A percentile compares a stretch with the other conserved stretches of the same genome.
These are phyloP conservation scores for Torulaspora globosa DNA, from an alignment of 1,139 yeast species.

Conservation along the genomic window DNA sequence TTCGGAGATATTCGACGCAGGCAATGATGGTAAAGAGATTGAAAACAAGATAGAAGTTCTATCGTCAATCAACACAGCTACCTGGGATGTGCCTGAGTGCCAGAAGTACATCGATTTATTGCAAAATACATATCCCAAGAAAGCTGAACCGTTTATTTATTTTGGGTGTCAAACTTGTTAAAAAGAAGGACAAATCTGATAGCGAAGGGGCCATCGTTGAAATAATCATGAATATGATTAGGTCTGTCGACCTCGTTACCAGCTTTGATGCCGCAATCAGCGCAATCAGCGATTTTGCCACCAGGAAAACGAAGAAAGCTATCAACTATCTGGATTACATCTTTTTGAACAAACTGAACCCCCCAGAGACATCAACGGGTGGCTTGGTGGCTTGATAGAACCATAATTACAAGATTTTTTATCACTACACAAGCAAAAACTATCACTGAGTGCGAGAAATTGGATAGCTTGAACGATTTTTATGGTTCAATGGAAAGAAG, in stretches of 20 bases:
- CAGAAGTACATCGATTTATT: constrained; percentile 14
- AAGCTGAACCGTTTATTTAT: constrained; percentile 21
- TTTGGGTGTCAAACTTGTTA: constrained; percentile 17
- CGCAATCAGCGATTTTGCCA: constrained; percentile 24
- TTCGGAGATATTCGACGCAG: neutral
- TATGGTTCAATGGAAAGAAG: constrained; percentile 15
- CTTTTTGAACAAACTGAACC: constrained; percentile 22
- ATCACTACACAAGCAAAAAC: constrained; percentile 23
- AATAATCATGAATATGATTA: constrained; percentile 25
- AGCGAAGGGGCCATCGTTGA: constrained; percentile 17
- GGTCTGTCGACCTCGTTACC: constrained; percentile 17
- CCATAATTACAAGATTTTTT: constrained; percentile 22
- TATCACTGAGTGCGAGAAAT: constrained; percentile 19
- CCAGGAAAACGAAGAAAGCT: constrained; percentile 16
- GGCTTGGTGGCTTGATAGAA: constrained; percentile 20
- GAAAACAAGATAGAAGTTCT: constrained; percentile 21
- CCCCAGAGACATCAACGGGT: constrained; percentile 17
- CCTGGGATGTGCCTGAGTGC: constrained; percentile 9
- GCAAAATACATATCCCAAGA: constrained; percentile 24
- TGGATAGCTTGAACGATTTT: constrained; percentile 17
- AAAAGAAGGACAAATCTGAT: constrained; percentile 7
- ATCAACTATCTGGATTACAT: constrained; percentile 25
- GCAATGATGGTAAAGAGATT: constrained; percentile 5
- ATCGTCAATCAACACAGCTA: constrained; percentile 14
- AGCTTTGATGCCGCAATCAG: constrained; percentile 22